A percentile compares a stretch with the other conserved stretches of the same genome.
Conservation (phyloP, 768 basidiomycete genomes). For the Amanita molliuscula region DNA sequence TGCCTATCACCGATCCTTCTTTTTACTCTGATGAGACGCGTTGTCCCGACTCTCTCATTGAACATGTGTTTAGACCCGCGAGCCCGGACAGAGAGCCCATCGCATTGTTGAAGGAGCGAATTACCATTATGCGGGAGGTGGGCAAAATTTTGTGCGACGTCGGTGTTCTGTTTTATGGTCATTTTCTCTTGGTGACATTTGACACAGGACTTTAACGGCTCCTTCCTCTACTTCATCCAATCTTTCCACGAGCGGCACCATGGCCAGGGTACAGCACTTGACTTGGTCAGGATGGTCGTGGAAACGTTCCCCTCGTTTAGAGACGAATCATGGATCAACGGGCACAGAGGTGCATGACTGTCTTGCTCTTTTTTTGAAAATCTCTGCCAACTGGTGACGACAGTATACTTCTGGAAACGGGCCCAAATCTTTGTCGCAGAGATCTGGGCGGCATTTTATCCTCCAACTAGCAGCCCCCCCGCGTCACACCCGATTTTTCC, state of each 20-base stretch:
- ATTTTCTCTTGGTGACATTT: background rate
- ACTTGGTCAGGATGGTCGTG: slow-evolving; percentile 62
- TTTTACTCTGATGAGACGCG: slow-evolving; percentile 66
- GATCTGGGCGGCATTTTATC: slow-evolving; percentile 88
- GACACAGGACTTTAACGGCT: slow-evolving; percentile 54
- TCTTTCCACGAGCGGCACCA: slow-evolving; percentile 45
- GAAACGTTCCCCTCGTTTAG: slow-evolving; percentile 68
- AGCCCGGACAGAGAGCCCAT: slow-evolving; percentile 49
- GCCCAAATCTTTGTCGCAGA: slow-evolving; percentile 89
- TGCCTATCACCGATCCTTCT: slow-evolving; percentile 68
- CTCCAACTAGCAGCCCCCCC: slow-evolving; percentile 21
- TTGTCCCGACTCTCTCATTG: slow-evolving; percentile 65
- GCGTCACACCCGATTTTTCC: slow-evolving; percentile 68
- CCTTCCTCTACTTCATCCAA: slow-evolving; percentile 56
- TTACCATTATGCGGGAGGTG: slow-evolving; percentile 69
- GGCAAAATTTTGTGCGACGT: slow-evolving; percentile 65
- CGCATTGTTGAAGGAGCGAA: slow-evolving; percentile 62
- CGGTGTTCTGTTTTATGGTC: slow-evolving; percentile 15
- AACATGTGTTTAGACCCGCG: slow-evolving; percentile 57
- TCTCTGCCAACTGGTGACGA: background rate
- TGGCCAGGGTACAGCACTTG: slow-evolving; percentile 54
- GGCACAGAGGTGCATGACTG: slow-evolving; percentile 39
- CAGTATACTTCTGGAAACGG: slow-evolving; percentile 83
- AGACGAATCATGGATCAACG: slow-evolving; percentile 53
- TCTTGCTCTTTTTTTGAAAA: background rate